These are phyloP conservation scores for Monosporascus sp. DNA, from an alignment of 2,329 filamentous ascomycete genomes.

Conservation along the genomic window DNA sequence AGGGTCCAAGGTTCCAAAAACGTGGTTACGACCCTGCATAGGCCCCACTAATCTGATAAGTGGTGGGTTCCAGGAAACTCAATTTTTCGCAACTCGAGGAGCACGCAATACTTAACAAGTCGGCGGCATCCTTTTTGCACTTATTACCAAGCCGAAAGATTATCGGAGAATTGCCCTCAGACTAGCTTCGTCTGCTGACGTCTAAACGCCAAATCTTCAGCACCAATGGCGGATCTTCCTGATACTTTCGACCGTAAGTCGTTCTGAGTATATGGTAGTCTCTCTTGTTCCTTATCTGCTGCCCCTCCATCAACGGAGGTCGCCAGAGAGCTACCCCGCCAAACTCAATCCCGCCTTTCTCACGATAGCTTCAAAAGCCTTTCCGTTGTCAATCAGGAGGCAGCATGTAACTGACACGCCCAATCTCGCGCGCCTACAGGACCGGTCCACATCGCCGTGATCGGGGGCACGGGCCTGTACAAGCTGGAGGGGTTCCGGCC, in stretches of 20 bases:
- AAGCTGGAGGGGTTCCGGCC: constrained; percentile 82
- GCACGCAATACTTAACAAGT: too few relatives aligned
- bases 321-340: background rate
- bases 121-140: too few relatives aligned
- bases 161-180: too few relatives aligned
- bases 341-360: constrained; percentile 2
- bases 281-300: background rate
- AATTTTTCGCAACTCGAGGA: too few relatives aligned
- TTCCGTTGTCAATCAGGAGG: background rate
- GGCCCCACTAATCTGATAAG: too few relatives aligned
- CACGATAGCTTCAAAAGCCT: constrained; percentile 5
- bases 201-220: background rate
- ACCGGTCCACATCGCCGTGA: constrained; percentile 77
- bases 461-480: constrained; percentile 88
- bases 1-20: too few relatives aligned
- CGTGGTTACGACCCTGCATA: too few relatives aligned
- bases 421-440: constrained; percentile 32
- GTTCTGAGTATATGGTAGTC: background rate
- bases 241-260: constrained; percentile 53
- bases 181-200: too few relatives aligned
- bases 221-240: constrained; percentile 48
- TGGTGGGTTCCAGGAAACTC: too few relatives aligned
- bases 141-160: too few relatives aligned
- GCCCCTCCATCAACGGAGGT: background rate
- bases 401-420: background rate